Conservation (phyloP, 768 basidiomycete species). For the Tulasnella sp. region DNA sequence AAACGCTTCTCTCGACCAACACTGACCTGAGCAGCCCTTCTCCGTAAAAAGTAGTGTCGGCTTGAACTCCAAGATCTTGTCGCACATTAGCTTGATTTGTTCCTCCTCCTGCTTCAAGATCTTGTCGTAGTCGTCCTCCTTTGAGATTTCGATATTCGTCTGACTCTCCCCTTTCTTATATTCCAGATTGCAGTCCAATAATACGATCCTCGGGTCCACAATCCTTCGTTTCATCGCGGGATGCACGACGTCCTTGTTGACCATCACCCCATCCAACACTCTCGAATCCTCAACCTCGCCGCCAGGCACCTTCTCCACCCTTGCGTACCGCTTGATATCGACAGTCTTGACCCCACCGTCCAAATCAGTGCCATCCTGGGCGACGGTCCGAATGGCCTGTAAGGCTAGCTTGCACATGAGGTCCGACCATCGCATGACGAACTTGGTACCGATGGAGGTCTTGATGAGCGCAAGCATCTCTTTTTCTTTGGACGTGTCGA, state of each 20-base stretch:
- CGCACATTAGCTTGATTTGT: conserved; percentile 80
- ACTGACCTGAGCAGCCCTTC: conserved; percentile 89
- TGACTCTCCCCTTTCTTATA: conserved; percentile 99
- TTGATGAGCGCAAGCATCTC: conserved; percentile 97
- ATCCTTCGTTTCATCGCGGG: conserved; percentile 92
- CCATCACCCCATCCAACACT: conserved; percentile 84
- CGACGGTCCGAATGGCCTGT: conserved; percentile 82
- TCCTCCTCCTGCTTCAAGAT: conserved; percentile 95
- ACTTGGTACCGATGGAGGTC: conserved; percentile 97
- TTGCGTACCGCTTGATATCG: conserved; percentile 95
- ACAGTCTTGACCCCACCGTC: conserved; percentile 73
- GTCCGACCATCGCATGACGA: conserved; percentile 91
- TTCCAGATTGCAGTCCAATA: conserved; percentile 91
- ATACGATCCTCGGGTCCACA: conserved; percentile 73
- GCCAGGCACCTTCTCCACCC: conserved; percentile 95
- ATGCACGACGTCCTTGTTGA: conserved; percentile 99
- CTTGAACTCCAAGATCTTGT: conserved; percentile 81
- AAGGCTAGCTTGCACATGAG: conserved; percentile 95
- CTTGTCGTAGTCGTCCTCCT: conserved; percentile 85
- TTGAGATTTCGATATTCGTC: conserved; percentile 96
- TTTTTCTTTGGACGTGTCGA: conserved; percentile 70
- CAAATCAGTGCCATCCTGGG: conserved; percentile 36
- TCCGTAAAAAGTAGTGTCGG: conserved; percentile 93
- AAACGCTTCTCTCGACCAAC: neutral
- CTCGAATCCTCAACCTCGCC: conserved; percentile 90